phyloP scores from a whole-genome alignment of 2,329 filamentous ascomycete species.

The Alternaria sp. region DNA sequence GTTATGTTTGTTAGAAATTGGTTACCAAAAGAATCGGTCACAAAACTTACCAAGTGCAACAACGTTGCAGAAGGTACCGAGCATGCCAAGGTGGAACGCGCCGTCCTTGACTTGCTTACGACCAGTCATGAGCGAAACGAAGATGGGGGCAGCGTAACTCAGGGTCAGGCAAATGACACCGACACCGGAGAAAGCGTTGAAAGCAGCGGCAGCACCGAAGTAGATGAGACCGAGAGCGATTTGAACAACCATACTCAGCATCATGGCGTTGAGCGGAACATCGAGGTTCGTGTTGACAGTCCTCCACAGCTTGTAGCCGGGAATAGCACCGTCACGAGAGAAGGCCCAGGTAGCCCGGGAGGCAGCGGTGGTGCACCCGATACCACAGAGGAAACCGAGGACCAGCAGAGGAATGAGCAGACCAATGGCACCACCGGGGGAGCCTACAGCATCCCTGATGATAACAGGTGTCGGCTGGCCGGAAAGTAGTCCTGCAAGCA shows the following conservation, averaged over 20 bases:
- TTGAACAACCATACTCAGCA: conserved; percentile 73
- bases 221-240: conserved; percentile 72
- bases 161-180: conserved; percentile 75
- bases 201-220: conserved; percentile 74
- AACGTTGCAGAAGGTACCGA: conserved; percentile 70
- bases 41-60: conserved; percentile 67
- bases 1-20: conserved; percentile 11
- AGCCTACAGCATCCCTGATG: conserved; percentile 69
- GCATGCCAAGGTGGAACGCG: conserved; percentile 68
- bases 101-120: conserved; percentile 67
- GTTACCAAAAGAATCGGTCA: neutral
- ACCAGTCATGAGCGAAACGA: conserved; percentile 68
- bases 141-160: conserved; percentile 73
- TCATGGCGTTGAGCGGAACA: conserved; percentile 75
- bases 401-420: conserved; percentile 72
- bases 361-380: conserved; percentile 73
- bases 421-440: conserved; percentile 67
- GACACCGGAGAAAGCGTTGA: conserved; percentile 76
- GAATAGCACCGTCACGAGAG: conserved; percentile 74
- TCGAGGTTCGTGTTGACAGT: conserved; percentile 69
- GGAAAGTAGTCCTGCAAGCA: conserved; percentile 62
- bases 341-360: conserved; percentile 76
- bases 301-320: conserved; percentile 68
- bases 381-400: conserved; percentile 72
- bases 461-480: conserved; percentile 73